These are phyloP conservation scores for Verticillium klebahnii DNA, from an alignment of 2,329 filamentous ascomycete genomes.

Conservation along the genomic window DNA sequence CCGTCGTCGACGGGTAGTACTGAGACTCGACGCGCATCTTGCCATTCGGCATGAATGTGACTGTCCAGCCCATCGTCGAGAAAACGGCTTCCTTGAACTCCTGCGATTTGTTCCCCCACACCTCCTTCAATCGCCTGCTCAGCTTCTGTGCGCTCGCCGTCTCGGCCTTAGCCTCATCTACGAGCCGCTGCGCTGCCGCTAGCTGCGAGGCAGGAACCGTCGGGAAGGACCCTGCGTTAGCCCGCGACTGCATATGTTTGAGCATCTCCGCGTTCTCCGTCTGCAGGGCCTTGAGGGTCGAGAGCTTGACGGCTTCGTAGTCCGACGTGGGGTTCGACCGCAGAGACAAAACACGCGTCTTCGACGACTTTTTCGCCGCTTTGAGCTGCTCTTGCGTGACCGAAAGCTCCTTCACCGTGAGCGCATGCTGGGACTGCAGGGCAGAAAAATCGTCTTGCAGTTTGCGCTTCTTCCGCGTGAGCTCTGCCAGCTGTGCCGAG, in stretches of 20 bases:
- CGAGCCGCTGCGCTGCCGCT: constrained; percentile 68
- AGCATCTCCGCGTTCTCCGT: constrained; percentile 83
- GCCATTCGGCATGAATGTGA: constrained; percentile 95
- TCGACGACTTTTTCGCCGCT: constrained; percentile 58
- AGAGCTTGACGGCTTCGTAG: constrained; percentile 76
- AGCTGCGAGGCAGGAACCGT: constrained; percentile 75
- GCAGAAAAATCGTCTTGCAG: constrained; percentile 73
- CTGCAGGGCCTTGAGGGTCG: constrained; percentile 71
- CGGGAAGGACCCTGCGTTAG: constrained; percentile 39
- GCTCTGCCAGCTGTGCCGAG: constrained; percentile 67
- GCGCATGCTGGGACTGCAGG: constrained; percentile 62
- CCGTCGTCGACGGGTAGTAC: constrained; percentile 66
- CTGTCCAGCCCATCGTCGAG: constrained; percentile 85
- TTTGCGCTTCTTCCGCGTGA: constrained; percentile 82
- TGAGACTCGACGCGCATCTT: constrained; percentile 88
- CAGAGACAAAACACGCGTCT: constrained; percentile 79
- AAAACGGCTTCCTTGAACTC: constrained; percentile 97
- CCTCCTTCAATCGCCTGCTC: constrained; percentile 80
- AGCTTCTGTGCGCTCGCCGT: constrained; percentile 75
- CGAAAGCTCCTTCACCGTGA: constrained; percentile 72
- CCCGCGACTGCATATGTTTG: constrained; percentile 53
- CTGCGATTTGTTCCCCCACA: constrained; percentile 84
- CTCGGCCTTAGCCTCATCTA: constrained; percentile 66
- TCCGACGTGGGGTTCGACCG: constrained; percentile 90
- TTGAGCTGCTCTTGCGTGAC: constrained; percentile 70